Percentiles rank a stretch among this genome's conserved stretches.
Conservation (phyloP, 345 rosid species). For the Durio zibethinus region DNA sequence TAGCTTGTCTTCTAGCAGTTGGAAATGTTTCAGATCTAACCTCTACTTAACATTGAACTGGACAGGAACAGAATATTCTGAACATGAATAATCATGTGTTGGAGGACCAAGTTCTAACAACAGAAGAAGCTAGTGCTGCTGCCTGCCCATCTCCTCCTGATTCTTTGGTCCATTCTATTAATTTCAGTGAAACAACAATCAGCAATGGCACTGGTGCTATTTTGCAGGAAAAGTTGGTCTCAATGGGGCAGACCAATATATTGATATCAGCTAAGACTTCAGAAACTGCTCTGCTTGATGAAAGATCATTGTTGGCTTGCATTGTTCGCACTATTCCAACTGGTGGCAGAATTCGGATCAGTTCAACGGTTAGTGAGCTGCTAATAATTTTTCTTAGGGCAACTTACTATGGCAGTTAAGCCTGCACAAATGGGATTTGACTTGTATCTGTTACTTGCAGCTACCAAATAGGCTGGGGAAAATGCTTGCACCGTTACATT, state of each 20-base stretch:
- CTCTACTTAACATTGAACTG: constrained; percentile 22
- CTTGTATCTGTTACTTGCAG: constrained; percentile 39
- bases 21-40: neutral
- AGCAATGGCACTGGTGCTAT: constrained; percentile 29
- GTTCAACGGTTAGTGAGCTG: constrained; percentile 67
- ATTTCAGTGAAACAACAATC: constrained; percentile 29
- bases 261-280: constrained; percentile 39
- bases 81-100: constrained; percentile 34
- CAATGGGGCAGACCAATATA: constrained; percentile 37
- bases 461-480: constrained; percentile 90
- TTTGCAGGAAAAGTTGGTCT: constrained; percentile 37
- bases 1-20: constrained; percentile 3
- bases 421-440: neutral
- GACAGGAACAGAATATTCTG: constrained; percentile 46
- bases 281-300: constrained; percentile 67
- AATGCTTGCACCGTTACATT: constrained; percentile 94
- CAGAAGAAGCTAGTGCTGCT: constrained; percentile 49
- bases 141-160: constrained; percentile 35
- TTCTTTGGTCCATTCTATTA: constrained; percentile 31
- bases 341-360: constrained; percentile 83
- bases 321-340: constrained; percentile 93
- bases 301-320: constrained; percentile 81
- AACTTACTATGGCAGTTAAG: constrained; percentile 8
- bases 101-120: constrained; percentile 43
- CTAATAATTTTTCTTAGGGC: neutral